Evolutionary conservation across 1,284 basidiomycete species (phyloP), one percentile per base, ranked within the genome.

Genomic region (Vanrija sp.): DNA sequence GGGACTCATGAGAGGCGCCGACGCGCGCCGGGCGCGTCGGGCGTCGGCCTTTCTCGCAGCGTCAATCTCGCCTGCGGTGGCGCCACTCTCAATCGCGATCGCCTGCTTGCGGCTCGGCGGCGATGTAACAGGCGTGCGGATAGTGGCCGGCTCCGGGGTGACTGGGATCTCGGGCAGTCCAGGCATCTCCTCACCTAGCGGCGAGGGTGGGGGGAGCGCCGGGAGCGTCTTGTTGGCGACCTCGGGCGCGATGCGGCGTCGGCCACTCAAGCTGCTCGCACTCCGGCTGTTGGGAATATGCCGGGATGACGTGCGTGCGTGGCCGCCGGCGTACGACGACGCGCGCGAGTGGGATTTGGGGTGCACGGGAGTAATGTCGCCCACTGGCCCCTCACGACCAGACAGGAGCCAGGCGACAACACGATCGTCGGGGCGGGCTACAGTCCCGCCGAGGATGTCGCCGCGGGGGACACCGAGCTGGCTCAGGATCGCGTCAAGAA

Each of bases 401-500:
- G 64, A 68, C 2, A 69, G 55, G 23, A 75, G 57, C 73, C 71
- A 73, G 10, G 71, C 70, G 6, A 60, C 59, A 10, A 72, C 64
- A 43, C 68, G 55, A 26, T 60, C 57, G 55, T 71, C 67, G 6
- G 68, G 48, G 28, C 44, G 63, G 5, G 46, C 43, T 15, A 48
- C 46, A 12, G 46, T 43, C 6, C 29, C 23, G 8, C 43, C 44
- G 15, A 46, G 40, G 8, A 18, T 26, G 1, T 39, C 34, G 51
- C 19, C 3, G 15, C 45, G 42, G 1, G 76, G 73, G 1, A 77
- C 71, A 21, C 86, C 85, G 56, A 82, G 82, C 65, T 84, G 83
- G 21, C 83, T 80, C 51, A 93, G 79, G 73, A 89, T 87, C 78
- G 90, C 87, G 63, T 89, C 86, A 42, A 91, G 80, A 42, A 93